Base-by-base conservation (phyloP, 768 basidiomycete species). In the Pholiota molesta region DNA sequence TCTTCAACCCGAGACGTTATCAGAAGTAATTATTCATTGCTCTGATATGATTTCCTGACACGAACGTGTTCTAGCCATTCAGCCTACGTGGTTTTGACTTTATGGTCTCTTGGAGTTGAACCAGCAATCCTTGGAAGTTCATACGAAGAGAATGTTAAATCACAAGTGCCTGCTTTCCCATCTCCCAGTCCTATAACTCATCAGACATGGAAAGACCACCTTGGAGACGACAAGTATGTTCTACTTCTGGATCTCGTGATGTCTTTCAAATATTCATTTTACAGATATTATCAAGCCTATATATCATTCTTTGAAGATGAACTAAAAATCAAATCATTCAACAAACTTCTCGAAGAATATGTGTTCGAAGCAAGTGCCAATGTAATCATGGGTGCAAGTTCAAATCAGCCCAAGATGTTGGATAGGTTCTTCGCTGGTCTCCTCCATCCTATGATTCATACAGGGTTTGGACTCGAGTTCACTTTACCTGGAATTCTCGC, bases 401-500 rank as follows among this genome's bases (percentile, higher is more conserved):
- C 65, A 5, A 70, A 75, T 49, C 78, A 83, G 28, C 85, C 85
- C 0, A 73, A 79, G 62, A 86, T 91, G 86, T 66, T 90, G 14
- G 79, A 77, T 47, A 81, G 88, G 11, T 80, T 86, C 63, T 39
- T 87, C 16, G 78, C 78, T 1, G 87, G 86, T 2, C 67, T 88
- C 8, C 28, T 91, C 5, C 90, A 92, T 66, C 85, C 89, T 0
- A 59, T 90, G 42, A 90, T 91, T 49, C 86, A 90, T 65, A 65
- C 75, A 2, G 89, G 86, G 14, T 83, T 84, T 70, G 89, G 88
- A 3, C 71, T 81, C 3, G 90, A 91, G 69, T 90, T 90, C 62
- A 77, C 69, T 2, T 60, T 87, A 21, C 80, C 83, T 7, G 89
- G 88, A 0, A 71, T 89, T 52, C 71, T 84, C 1, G 84, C 83